Evolutionary conservation across 345 rosid genomes (phyloP), one percentile per base, ranked within the genome.

Genomic region (Arabidopsis thaliana): DNA sequence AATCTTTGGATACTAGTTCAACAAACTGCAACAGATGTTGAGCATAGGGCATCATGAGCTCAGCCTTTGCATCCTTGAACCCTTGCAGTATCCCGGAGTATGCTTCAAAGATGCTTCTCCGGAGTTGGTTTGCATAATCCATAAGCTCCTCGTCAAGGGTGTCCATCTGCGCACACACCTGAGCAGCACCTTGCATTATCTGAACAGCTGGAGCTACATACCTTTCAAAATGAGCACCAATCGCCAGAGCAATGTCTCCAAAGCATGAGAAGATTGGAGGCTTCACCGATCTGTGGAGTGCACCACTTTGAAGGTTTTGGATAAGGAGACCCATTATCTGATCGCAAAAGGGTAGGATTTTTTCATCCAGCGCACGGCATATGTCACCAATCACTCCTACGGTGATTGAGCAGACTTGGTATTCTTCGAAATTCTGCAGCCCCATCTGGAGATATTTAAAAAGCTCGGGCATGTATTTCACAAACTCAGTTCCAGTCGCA

Each of bases 11-110:
- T 38, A 94, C 91, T 30, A 89, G 38, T 72, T 94, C 95, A 65
- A 90, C 81, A 48, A 94, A 94, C 82, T 86, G 88, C 84, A 94
- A 79, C 23, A 91, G 93, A 82, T 94, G 91, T 6, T 84, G 85
- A 30, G 89, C 97, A 50, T 94, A 93, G 0, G 97, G 95, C 65
- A 90, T 8, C 96, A 94, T 89, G 77, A 91, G 76, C 72, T 91
- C 96, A 5, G 91, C 75, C 82, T 86, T 89, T 8, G 84, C 81
- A 60, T 83, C 87, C 84, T 95, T 95, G 78, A 88, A 90, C 30
- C 99, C 97, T 79, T 95, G 99, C 24, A 95, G 89, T 70, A 92
- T 92, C 59, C 97, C 99, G 4, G 97, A 90, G 79, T 89, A 95
- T 11, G 97, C 97, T 71, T 95, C 97, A 23, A 95, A 92, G 58